Evolutionary conservation across 2,329 filamentous ascomycete genomes (phyloP), one percentile per base, ranked within the genome.

Genomic region (Delphinella strobiligena): DNA sequence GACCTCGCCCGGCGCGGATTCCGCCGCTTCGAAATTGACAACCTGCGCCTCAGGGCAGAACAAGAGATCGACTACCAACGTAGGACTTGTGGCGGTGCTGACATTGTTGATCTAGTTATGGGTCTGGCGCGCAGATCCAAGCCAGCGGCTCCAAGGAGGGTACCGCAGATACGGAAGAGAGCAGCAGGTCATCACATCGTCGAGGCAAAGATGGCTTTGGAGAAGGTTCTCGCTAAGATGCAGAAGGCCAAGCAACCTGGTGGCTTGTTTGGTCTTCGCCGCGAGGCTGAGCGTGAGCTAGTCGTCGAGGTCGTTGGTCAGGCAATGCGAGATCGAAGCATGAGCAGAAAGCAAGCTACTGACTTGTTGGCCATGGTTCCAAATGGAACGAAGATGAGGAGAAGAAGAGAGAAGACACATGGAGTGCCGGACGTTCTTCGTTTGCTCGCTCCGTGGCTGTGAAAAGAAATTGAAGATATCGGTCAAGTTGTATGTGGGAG

Each of bases 81-180:
- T 10, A 7, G 31, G 17, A 40, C 32, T 30, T 32, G 33, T 19
- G 38, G 24, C 8, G 14, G 24, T 4, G 19, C 31, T 31, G 38
- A 40, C 17, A 36, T 40, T 17, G 38, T 40, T 12, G 27, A 40
- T 7, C 22, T 40, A 11, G 33, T 40, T 18, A 40, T 40, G 38
- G 7, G 8, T 1, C 9, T 40, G 19, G 38, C 16, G n/a, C n/a
- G n/a, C n/a, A n/a, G n/a, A n/a, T n/a, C n/a, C n/a, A n/a, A n/a
- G n/a, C n/a, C n/a, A n/a, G n/a, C n/a, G n/a, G n/a, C n/a, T n/a
- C n/a, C n/a, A n/a, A n/a, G n/a, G n/a, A n/a, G n/a, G n/a, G n/a
- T n/a, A n/a, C n/a, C n/a, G n/a, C n/a, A n/a, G n/a, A n/a, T n/a
- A n/a, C n/a, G n/a, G n/a, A n/a, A 27, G 22, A 27, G 22, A 12